Conservation (phyloP, 805 yeast genomes). For the Lipomyces yamanashiensis region DNA sequence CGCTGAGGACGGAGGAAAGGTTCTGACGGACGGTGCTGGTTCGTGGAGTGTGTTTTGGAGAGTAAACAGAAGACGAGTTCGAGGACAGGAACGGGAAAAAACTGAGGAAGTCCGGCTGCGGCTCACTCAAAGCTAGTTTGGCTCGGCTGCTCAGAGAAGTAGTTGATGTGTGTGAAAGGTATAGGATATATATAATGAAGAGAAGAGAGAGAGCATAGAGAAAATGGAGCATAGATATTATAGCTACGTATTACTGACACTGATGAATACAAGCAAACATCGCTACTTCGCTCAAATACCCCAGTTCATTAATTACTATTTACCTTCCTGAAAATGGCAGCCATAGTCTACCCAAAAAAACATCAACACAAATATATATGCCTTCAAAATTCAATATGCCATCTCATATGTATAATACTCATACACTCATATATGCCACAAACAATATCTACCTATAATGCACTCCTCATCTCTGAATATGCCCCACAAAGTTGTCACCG, state of each 20-base stretch:
- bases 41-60: not conserved
- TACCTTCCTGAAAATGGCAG: not conserved
- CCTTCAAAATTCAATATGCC: not conserved
- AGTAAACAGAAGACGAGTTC: not conserved
- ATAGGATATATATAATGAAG: too few relatives aligned
- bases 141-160: not conserved
- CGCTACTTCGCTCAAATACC: too few relatives aligned
- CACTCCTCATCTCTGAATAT: constrained; percentile 36
- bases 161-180: too few relatives aligned
- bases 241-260: too few relatives aligned
- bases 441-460: not conserved
- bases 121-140: not conserved
- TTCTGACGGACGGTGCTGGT: not conserved
- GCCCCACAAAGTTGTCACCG: constrained; percentile 48
- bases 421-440: not conserved
- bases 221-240: too few relatives aligned
- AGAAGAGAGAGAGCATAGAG: too few relatives aligned
- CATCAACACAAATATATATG: too few relatives aligned
- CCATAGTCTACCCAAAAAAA: not conserved
- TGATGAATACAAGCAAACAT: too few relatives aligned
- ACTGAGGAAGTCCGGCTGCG: not conserved
- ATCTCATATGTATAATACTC: not conserved
- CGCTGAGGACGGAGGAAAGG: not conserved
- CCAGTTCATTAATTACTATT: too few relatives aligned
- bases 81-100: not conserved